Percentiles rank a stretch among this genome's conserved stretches.
Conservation (phyloP, 192 early-diverging fungal species). For the Coemansia sp. region DNA sequence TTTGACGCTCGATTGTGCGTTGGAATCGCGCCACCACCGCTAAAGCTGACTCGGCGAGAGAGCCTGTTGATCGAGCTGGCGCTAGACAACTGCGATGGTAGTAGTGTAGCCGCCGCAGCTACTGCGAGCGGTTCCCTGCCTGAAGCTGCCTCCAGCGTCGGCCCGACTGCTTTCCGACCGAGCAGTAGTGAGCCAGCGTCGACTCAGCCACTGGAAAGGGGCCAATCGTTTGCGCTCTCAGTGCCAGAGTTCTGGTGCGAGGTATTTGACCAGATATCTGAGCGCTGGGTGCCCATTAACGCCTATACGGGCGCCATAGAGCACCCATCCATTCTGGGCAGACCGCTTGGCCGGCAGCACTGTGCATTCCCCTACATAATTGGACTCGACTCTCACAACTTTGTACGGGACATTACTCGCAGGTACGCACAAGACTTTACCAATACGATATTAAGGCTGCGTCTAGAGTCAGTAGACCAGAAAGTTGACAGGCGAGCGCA, state of each 20-base stretch:
- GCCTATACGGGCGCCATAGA: conserved; percentile 32
- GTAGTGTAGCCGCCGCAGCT: neutral
- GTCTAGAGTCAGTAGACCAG: conserved; percentile 30
- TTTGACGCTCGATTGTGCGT: conserved; percentile 44
- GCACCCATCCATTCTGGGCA: conserved; percentile 13
- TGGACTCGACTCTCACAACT: conserved; percentile 20
- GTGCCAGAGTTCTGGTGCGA: conserved; percentile 69
- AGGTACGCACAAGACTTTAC: conserved; percentile 39
- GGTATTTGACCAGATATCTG: conserved; percentile 54
- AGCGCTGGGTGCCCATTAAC: conserved; percentile 62
- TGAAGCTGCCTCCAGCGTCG: neutral
- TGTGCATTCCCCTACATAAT: conserved; percentile 29
- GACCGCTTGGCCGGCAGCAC: neutral
- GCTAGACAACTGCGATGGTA: neutral
- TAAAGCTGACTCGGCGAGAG: conserved; percentile 42
- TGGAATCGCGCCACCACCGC: conserved; percentile 33
- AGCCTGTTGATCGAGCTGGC: conserved; percentile 24
- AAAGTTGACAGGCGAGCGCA: conserved; percentile 19
- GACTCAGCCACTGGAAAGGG: neutral
- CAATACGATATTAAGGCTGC: conserved; percentile 49
- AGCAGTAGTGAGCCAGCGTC: neutral
- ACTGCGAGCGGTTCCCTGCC: neutral
- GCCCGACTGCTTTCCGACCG: too few relatives aligned
- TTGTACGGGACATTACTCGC: conserved; percentile 43
- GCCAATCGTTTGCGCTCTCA: neutral